These are phyloP conservation scores for Aphanoascus verrucosus DNA, from an alignment of 2,329 filamentous ascomycete genomes.

Conservation along the genomic window DNA sequence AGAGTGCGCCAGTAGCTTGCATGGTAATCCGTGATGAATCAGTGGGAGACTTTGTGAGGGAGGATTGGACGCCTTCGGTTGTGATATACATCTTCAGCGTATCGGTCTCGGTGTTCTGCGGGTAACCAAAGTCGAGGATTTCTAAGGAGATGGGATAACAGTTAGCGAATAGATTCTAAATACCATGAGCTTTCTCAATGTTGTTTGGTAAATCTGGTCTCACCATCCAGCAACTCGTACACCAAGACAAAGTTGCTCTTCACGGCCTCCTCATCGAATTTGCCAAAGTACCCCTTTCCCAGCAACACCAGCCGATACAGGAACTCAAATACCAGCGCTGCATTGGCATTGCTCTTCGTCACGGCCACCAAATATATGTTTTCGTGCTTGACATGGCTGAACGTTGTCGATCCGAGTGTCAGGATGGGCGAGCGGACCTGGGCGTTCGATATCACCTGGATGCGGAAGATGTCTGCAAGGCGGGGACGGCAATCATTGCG, in stretches of 20 bases:
- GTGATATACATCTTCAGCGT: constrained; percentile 99
- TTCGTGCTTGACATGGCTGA: constrained; percentile 98
- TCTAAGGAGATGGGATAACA: constrained; percentile 45
- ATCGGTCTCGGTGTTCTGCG: constrained; percentile 97
- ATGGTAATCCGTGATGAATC: constrained; percentile 98
- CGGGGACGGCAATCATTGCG: constrained; percentile 96
- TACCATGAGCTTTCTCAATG: neutral
- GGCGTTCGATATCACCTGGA: constrained; percentile 97
- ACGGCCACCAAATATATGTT: constrained; percentile 97
- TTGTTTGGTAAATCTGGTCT: constrained; percentile 18
- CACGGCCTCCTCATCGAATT: constrained; percentile 97
- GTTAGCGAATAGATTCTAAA: neutral
- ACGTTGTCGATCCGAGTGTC: constrained; percentile 93
- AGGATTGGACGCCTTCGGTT: constrained; percentile 94
- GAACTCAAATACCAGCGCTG: constrained; percentile 95
- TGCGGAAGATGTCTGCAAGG: constrained; percentile 96
- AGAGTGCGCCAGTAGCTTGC: constrained; percentile 94
- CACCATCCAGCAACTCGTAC: constrained; percentile 90
- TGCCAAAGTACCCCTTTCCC: constrained; percentile 93
- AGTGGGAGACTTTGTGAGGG: constrained; percentile 52
- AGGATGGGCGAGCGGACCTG: constrained; percentile 96
- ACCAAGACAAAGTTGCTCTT: constrained; percentile 99
- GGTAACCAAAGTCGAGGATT: constrained; percentile 97
- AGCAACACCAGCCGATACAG: constrained; percentile 82
- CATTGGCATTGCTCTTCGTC: constrained; percentile 98